Percentiles rank a stretch among this genome's conserved stretches.
Evolutionary conservation across 768 basidiomycete species (phyloP).

Genomic region (Boletus edulis): DNA sequence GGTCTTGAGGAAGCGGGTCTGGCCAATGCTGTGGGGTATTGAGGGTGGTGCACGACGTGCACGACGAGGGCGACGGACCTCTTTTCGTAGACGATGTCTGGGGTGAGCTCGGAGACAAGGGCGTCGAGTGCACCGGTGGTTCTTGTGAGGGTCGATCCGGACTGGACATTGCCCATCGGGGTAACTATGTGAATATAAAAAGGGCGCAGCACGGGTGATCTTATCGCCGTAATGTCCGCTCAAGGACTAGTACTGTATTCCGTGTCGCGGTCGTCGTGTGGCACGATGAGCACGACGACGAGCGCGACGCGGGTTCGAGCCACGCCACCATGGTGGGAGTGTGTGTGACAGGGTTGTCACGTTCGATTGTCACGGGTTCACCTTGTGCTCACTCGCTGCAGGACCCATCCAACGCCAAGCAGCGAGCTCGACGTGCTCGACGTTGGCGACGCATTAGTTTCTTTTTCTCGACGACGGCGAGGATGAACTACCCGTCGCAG

Average conservation of each 20-base stretch:
- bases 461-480: conserved; percentile 3
- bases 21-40: conserved; percentile 22
- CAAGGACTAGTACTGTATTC: neutral
- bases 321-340: conserved; percentile 8
- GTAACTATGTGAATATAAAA: neutral
- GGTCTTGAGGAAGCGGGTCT: conserved; percentile 57
- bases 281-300: conserved; percentile 1
- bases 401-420: conserved; percentile 1
- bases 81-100: conserved; percentile 88
- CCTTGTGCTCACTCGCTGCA: conserved; percentile 1
- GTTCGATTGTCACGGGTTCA: conserved; percentile 12
- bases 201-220: neutral
- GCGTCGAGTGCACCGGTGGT: conserved; percentile 84
- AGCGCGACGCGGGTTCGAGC: neutral
- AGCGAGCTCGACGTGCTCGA: conserved; percentile 2
- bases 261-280: neutral
- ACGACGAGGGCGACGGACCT: conserved; percentile 50
- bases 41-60: neutral
- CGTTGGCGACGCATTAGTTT: conserved; percentile 1
- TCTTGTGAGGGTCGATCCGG: conserved; percentile 49
- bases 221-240: neutral
- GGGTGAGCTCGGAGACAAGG: conserved; percentile 84
- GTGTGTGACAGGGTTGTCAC: conserved; percentile 30
- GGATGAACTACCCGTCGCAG: conserved; percentile 28
- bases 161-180: conserved; percentile 75